Evolutionary conservation across 2,329 filamentous ascomycete species (phyloP).

Genomic region (Stemphylium beticola): DNA sequence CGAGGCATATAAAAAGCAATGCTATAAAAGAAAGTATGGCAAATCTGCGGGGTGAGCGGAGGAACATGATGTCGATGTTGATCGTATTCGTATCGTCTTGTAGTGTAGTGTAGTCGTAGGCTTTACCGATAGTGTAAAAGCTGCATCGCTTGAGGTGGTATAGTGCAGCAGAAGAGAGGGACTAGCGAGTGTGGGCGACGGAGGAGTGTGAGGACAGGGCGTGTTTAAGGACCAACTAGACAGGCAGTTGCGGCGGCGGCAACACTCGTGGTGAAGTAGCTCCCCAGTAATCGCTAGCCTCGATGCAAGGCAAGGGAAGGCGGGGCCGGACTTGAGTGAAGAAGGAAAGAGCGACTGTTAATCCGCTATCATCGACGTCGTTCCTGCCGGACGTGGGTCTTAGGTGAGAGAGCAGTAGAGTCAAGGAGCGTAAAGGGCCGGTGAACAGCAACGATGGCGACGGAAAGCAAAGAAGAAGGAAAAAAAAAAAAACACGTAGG

Average conservation of each 20-base stretch:
- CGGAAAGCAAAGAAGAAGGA: conserved; percentile 1
- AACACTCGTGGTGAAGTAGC: not conserved
- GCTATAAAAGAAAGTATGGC: conserved; percentile 44
- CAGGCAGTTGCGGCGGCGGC: not conserved
- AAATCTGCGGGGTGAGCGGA: conserved; percentile 49
- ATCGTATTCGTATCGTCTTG: conserved; percentile 30
- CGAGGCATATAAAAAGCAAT: conserved; percentile 41
- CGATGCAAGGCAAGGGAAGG: conserved; percentile 11
- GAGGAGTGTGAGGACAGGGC: not conserved
- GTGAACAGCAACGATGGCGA: not conserved
- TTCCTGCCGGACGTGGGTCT: conserved; percentile 6
- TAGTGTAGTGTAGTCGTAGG: conserved; percentile 20
- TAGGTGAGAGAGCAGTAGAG: not conserved
- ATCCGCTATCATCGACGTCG: conserved; percentile 5
- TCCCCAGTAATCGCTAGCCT: not conserved
- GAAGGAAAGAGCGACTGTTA: conserved; percentile 7
- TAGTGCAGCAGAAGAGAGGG: conserved; percentile 9
- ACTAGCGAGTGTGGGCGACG: conserved; percentile 8
- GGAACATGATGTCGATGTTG: conserved; percentile 35
- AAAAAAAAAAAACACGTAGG: not conserved
- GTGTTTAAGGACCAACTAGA: no score
- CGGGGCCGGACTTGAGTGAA: conserved; percentile 10
- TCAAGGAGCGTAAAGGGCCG: conserved; percentile 9
- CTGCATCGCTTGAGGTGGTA: conserved; percentile 26
- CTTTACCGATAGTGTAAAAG: conserved; percentile 21